These are phyloP conservation scores for Salvia miltiorrhiza DNA, from an alignment of 257 asterid species.

Conservation along the genomic window DNA sequence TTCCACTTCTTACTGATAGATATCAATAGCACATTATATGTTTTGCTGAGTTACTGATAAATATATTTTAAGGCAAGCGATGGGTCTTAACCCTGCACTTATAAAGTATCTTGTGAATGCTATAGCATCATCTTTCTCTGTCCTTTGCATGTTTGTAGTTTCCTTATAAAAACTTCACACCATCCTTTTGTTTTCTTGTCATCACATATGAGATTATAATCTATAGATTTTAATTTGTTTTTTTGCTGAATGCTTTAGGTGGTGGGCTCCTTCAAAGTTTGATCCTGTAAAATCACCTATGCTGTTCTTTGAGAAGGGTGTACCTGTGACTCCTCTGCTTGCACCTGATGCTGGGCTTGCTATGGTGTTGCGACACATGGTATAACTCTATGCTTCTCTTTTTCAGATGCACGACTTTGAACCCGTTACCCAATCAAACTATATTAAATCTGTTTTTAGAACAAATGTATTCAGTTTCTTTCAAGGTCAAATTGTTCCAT, in stretches of 20 bases:
- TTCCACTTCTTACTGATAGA: background rate
- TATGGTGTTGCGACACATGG: conserved; percentile 74
- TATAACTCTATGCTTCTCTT: conserved; percentile 30
- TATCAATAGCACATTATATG: background rate
- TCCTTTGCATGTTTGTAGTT: background rate
- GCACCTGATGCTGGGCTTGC: conserved; percentile 72
- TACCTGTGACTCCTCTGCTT: conserved; percentile 68
- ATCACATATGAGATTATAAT: background rate
- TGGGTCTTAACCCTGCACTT: background rate
- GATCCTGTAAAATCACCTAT: conserved; percentile 93
- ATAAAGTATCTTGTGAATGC: background rate
- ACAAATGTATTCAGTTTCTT: background rate
- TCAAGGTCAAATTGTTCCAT: background rate
- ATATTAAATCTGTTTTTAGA: background rate
- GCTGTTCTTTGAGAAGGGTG: conserved; percentile 86
- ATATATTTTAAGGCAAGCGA: background rate
- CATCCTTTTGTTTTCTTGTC: background rate
- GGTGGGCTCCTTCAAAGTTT: conserved; percentile 99
- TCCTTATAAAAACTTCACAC: background rate
- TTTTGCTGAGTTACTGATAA: conserved; percentile 8
- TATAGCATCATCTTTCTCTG: background rate
- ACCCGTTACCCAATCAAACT: background rate
- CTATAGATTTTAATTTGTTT: conserved; percentile 10
- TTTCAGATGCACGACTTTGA: background rate
- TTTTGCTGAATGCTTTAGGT: conserved; percentile 47